These are phyloP conservation scores for Pythium biforme DNA, from an alignment of 352 stramenopile species.

Conservation along the genomic window DNA sequence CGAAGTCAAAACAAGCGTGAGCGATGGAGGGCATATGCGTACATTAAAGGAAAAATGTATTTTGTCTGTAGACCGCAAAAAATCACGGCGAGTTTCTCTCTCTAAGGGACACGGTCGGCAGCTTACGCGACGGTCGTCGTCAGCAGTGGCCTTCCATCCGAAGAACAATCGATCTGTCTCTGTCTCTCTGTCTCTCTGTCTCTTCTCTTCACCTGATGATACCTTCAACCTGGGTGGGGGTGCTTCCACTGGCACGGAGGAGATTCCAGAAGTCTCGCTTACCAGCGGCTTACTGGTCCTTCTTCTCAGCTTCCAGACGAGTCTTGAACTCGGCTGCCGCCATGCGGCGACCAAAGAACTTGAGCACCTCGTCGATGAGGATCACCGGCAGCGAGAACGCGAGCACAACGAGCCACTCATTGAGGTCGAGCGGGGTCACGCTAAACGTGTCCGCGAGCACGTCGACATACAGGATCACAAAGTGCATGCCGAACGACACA, in stretches of 20 bases:
- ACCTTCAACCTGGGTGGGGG: slow-evolving; percentile 3
- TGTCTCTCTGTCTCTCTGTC: slow-evolving; percentile 3
- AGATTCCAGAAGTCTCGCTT: not conserved
- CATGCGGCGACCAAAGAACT: slow-evolving; percentile 89
- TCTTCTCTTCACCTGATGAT: slow-evolving; percentile 8
- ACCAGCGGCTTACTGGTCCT: slow-evolving; percentile 37
- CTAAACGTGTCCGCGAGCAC: slow-evolving; percentile 92
- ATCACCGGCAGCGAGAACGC: slow-evolving; percentile 92
- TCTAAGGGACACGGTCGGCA: slow-evolving; percentile 24
- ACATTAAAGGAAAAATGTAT: slow-evolving; percentile 15
- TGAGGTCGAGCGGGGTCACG: slow-evolving; percentile 88
- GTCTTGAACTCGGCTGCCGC: slow-evolving; percentile 65
- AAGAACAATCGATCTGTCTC: not conserved
- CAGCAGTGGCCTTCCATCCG: slow-evolving; percentile 1
- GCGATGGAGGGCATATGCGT: no score
- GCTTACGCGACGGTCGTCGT: not conserved
- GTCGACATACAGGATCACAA: slow-evolving; percentile 94
- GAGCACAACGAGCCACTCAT: slow-evolving; percentile 93
- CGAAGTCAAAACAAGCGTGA: slow-evolving; percentile 4
- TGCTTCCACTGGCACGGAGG: slow-evolving; percentile 21
- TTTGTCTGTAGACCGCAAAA: slow-evolving; percentile 7
- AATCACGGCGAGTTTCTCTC: slow-evolving; percentile 9
- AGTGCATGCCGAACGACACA: slow-evolving; percentile 93
- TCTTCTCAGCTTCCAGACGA: slow-evolving; percentile 53
- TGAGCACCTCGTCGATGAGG: slow-evolving; percentile 94